phyloP scores from a whole-genome alignment of 805 yeast genomes.

The Brettanomyces custersianus region DNA sequence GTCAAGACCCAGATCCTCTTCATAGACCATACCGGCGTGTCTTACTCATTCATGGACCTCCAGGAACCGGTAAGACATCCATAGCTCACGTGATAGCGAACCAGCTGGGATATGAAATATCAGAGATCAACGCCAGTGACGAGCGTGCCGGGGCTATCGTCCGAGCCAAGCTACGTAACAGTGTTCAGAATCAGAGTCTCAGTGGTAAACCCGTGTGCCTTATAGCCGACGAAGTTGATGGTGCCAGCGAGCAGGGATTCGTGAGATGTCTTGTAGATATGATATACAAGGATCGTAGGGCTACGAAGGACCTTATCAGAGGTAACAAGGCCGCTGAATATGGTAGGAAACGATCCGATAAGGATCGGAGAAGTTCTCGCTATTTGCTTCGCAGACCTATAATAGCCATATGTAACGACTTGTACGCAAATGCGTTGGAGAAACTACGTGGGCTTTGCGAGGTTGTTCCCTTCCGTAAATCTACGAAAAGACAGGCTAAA shows the following conservation, averaged over 20 bases:
- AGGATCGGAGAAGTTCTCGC: slow-evolving; percentile 4
- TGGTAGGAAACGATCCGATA: slow-evolving; percentile 9
- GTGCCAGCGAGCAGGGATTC: slow-evolving; percentile 59
- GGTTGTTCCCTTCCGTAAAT: slow-evolving; percentile 53
- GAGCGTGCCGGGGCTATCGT: slow-evolving; percentile 54
- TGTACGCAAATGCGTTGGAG: slow-evolving; percentile 68
- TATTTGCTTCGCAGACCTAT: slow-evolving; percentile 61
- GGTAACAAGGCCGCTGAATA: slow-evolving; percentile 11
- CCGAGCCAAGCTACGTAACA: slow-evolving; percentile 46
- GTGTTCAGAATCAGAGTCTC: slow-evolving; percentile 57
- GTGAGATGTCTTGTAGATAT: slow-evolving; percentile 51
- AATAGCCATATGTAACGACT: slow-evolving; percentile 85
- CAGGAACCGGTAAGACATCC: slow-evolving; percentile 90
- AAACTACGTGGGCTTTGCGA: slow-evolving; percentile 68
- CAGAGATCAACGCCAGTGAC: slow-evolving; percentile 84
- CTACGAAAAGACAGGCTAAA: slow-evolving; percentile 37
- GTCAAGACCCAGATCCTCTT: slow-evolving; percentile 33
- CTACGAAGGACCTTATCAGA: slow-evolving; percentile 28
- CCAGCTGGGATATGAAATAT: slow-evolving; percentile 70
- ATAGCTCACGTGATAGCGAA: slow-evolving; percentile 77
- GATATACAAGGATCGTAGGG: slow-evolving; percentile 46
- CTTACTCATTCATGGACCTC: slow-evolving; percentile 79
- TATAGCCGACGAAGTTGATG: slow-evolving; percentile 86
- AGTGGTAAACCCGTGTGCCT: slow-evolving; percentile 72
- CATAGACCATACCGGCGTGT: slow-evolving; percentile 56